Conservation (phyloP, 345 rosid genomes). For the Boechera divaricarpa region DNA sequence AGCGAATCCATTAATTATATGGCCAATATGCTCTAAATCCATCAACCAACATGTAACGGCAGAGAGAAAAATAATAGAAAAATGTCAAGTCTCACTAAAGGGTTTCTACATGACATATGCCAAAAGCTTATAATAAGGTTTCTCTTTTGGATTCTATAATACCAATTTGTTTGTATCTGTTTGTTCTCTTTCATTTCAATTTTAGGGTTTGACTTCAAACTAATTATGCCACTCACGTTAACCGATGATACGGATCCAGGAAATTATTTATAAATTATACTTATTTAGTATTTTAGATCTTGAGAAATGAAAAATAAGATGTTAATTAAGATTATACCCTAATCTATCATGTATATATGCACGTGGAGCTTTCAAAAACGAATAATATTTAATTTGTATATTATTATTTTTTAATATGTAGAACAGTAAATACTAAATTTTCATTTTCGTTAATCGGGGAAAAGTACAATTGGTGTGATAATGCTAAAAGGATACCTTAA, state of each 20-base stretch:
- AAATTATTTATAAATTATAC: neutral
- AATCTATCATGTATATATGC: neutral
- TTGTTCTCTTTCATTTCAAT: slow-evolving; percentile 29
- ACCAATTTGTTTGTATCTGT: slow-evolving; percentile 30
- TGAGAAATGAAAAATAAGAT: slow-evolving; percentile 3
- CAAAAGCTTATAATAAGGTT: slow-evolving; percentile 22
- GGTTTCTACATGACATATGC: slow-evolving; percentile 23
- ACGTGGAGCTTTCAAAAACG: slow-evolving; percentile 16
- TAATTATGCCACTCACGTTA: slow-evolving; percentile 32
- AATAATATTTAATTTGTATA: neutral
- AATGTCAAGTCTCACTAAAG: slow-evolving; percentile 6
- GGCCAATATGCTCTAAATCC: slow-evolving; percentile 2
- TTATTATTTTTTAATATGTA: neutral
- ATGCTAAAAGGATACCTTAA: neutral
- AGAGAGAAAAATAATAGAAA: slow-evolving; percentile 9
- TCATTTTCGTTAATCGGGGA: neutral
- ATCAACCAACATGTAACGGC: slow-evolving; percentile 36
- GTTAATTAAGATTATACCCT: neutral
- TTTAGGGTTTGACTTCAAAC: slow-evolving; percentile 37
- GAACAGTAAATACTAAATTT: neutral
- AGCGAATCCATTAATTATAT: slow-evolving; percentile 34
- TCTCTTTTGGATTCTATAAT: slow-evolving; percentile 14
- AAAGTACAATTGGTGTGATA: neutral
- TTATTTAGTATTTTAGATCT: slow-evolving; percentile 31
- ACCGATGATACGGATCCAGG: slow-evolving; percentile 20